These are phyloP conservation scores for Rutidosis leptorrhynchoides DNA, from an alignment of 129 eudicot genomes.

Conservation along the genomic window DNA sequence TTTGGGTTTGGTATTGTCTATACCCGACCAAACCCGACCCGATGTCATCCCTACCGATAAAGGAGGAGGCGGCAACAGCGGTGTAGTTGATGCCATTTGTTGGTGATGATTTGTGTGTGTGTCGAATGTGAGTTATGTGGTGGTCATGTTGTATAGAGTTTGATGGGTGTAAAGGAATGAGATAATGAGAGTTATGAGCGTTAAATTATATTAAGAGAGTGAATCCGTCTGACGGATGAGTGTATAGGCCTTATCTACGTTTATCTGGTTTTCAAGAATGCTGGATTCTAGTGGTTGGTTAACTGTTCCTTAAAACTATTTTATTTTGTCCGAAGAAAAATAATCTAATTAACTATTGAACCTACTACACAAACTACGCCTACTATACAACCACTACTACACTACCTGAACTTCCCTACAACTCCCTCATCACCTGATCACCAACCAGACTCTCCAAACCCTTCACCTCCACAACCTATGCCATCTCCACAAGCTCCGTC, in stretches of 20 bases:
- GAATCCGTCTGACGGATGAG: slow-evolving; percentile 61
- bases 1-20: too few relatives aligned
- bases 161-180: slow-evolving; percentile 36
- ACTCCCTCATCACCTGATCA: too few relatives aligned
- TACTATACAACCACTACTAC: too few relatives aligned
- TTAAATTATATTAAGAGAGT: slow-evolving; percentile 55
- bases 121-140: slow-evolving; percentile 1
- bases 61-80: slow-evolving; percentile 63
- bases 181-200: slow-evolving; percentile 34
- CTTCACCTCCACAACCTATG: too few relatives aligned
- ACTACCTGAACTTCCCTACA: too few relatives aligned
- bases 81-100: slow-evolving; percentile 38
- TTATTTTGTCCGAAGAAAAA: background rate
- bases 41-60: too few relatives aligned
- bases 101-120: slow-evolving; percentile 12
- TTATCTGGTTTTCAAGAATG: slow-evolving; percentile 53
- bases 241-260: slow-evolving; percentile 60
- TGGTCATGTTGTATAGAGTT: slow-evolving; percentile 33
- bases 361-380: too few relatives aligned
- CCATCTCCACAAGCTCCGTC: too few relatives aligned
- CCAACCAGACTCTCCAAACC: too few relatives aligned
- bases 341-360: background rate
- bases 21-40: too few relatives aligned
- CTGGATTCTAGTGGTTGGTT: slow-evolving; percentile 29
- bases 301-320: background rate